phyloP scores from a whole-genome alignment of 306 rosid genomes.

The Cicer chorassanicum region DNA sequence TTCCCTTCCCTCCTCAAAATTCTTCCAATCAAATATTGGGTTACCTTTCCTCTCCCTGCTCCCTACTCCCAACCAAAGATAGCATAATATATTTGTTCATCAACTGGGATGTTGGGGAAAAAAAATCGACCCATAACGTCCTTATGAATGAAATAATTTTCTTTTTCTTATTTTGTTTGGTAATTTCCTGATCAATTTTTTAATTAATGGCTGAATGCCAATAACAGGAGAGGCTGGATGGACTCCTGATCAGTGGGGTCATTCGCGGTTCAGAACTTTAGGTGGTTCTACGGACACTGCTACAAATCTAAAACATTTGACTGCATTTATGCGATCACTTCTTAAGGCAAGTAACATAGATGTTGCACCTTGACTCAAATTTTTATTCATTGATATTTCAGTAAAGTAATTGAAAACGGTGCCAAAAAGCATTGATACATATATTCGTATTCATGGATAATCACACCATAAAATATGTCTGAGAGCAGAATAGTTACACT shows the following conservation, averaged over 20 bases:
- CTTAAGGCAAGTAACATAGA: slow-evolving; percentile 65
- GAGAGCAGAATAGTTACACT: neutral
- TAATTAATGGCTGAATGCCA: slow-evolving; percentile 50
- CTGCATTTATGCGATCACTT: slow-evolving; percentile 80
- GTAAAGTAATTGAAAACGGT: slow-evolving; percentile 14
- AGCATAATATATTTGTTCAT: slow-evolving; percentile 5
- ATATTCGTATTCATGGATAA: slow-evolving; percentile 27
- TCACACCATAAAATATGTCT: neutral
- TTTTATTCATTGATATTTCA: slow-evolving; percentile 12
- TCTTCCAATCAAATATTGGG: slow-evolving; percentile 7
- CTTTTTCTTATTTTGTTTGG: slow-evolving; percentile 32
- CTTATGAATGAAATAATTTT: slow-evolving; percentile 28
- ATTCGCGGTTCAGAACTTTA: slow-evolving; percentile 69
- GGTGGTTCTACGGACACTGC: slow-evolving; percentile 64
- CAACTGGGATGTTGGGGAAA: slow-evolving; percentile 18
- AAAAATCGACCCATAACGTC: neutral
- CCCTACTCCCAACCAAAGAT: slow-evolving; percentile 17
- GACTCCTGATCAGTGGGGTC: slow-evolving; percentile 96
- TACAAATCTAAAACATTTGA: slow-evolving; percentile 71
- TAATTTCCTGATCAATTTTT: slow-evolving; percentile 41
- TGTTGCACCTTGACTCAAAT: slow-evolving; percentile 25
- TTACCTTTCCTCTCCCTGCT: slow-evolving; percentile 9
- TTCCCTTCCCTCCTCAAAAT: neutral
- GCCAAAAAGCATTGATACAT: slow-evolving; percentile 6
- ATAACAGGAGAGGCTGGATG: slow-evolving; percentile 91